These are phyloP conservation scores for Botryotinia calthae DNA, from an alignment of 2,329 filamentous ascomycete species.

Conservation along the genomic window DNA sequence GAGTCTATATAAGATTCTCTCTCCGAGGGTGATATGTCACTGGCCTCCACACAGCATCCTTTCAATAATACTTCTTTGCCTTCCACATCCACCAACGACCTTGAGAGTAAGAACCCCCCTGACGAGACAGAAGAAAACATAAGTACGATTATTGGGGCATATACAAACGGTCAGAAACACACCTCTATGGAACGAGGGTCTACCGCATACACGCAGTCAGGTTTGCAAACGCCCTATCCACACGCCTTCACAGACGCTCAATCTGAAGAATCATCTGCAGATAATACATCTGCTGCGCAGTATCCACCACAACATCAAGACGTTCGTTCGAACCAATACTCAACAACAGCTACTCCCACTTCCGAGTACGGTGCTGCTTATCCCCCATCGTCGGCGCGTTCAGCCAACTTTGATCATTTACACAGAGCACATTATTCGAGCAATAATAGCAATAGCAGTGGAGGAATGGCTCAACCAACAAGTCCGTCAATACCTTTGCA, in stretches of 20 bases:
- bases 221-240: constrained; percentile 75
- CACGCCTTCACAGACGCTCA: constrained; percentile 64
- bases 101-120: constrained; percentile 15
- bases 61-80: constrained; percentile 27
- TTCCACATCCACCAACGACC: constrained; percentile 22
- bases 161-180: constrained; percentile 32
- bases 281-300: constrained; percentile 90
- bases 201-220: constrained; percentile 81
- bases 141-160: constrained; percentile 37
- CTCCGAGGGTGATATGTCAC: constrained; percentile 39
- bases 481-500: constrained; percentile 92
- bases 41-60: constrained; percentile 36
- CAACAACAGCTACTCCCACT: constrained; percentile 76
- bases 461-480: constrained; percentile 98
- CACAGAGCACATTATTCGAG: constrained; percentile 81
- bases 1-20: constrained; percentile 1
- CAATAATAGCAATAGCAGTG: constrained; percentile 69
- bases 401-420: constrained; percentile 82
- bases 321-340: constrained; percentile 55
- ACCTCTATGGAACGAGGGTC: constrained; percentile 59
- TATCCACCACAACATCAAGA: constrained; percentile 82
- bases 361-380: constrained; percentile 79
- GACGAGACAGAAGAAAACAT: constrained; percentile 35
- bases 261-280: constrained; percentile 84
- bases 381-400: constrained; percentile 70